phyloP scores from a whole-genome alignment of 2,329 filamentous ascomycete species.

The Penicillium sp. region DNA sequence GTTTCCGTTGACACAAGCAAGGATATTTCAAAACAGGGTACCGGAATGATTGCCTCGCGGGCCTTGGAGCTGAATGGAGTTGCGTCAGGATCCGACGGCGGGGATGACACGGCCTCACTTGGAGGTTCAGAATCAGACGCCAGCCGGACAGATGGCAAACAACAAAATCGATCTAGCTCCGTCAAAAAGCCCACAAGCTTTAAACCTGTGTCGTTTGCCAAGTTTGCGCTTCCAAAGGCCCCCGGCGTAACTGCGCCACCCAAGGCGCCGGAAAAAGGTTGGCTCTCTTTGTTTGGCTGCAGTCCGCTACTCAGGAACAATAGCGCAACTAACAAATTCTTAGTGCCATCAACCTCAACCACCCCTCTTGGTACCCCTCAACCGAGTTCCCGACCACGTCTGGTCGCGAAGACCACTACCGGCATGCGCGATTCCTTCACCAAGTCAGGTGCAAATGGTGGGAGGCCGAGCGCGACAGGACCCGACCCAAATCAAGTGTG shows the following conservation, averaged over 20 bases:
- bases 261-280: conserved; percentile 52
- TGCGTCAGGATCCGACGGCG: conserved; percentile 31
- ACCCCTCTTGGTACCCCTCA: conserved; percentile 36
- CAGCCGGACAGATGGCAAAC: conserved; percentile 49
- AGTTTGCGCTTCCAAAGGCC: conserved; percentile 60
- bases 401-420: conserved; percentile 58
- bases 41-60: conserved; percentile 29
- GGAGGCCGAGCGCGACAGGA: conserved; percentile 44
- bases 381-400: conserved; percentile 50
- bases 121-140: conserved; percentile 60
- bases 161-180: conserved; percentile 43
- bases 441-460: conserved; percentile 43
- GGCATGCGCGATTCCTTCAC: conserved; percentile 47
- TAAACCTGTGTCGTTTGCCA: conserved; percentile 62
- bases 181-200: conserved; percentile 58
- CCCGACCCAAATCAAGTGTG: conserved; percentile 63
- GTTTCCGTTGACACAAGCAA: conserved; percentile 18
- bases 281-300: conserved; percentile 13
- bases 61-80: conserved; percentile 38
- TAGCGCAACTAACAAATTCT: conserved; percentile 1
- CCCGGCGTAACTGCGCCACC: conserved; percentile 47
- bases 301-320: neutral
- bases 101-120: conserved; percentile 36
- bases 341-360: conserved; percentile 34
- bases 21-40: conserved; percentile 28